Base-by-base conservation (phyloP, 805 yeast species). In the Hanseniaspora taiwanica region DNA sequence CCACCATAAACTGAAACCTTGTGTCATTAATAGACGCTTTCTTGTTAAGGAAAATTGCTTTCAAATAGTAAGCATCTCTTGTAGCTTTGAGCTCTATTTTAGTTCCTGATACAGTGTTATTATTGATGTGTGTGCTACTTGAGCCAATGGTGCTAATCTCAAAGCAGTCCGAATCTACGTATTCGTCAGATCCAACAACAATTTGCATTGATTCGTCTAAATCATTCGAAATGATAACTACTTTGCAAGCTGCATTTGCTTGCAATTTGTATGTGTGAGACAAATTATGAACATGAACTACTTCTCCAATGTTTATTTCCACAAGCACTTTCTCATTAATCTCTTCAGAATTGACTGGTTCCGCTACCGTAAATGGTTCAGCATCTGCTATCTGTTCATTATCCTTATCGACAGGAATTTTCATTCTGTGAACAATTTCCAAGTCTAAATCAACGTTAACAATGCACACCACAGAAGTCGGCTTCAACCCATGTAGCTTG, bases 371-470 rank as follows among this genome's bases (percentile, higher is more conserved):
- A 23, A 23, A 23, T 7, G 9, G 33, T 6, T 16, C 17, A 29
- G 33, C 33, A 3, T 4, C 13, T 4, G 16, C 29, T 10, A 18
- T 37, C 9, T 37, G 20, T 24, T 12, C 16, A 16, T 20, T 21
- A 3, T 24, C 18, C 20, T 27, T 23, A 12, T 37, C 19, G n/a
- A 21, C 35, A n/a, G 40, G 40, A 20, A 60, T 56, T 34, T 66
- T 70, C 40, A 66, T 56, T 25, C 63, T 48, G 0, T 74, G 71
- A 2, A 59, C 60, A 20, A 60, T 44, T 3, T 60, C 59, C 21
- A 76, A 56, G 6, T 60, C 64, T 21, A 73, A 56, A 48, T 76
- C 81, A 0, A 81, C 72, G 44, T 76, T 78, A 1, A 76, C 64
- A 20, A 76, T 68, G 35, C 74, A 64, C 1, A 70, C 74, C 0